These are phyloP conservation scores for Starmerella cellae DNA, from an alignment of 805 yeast species.

Conservation along the genomic window DNA sequence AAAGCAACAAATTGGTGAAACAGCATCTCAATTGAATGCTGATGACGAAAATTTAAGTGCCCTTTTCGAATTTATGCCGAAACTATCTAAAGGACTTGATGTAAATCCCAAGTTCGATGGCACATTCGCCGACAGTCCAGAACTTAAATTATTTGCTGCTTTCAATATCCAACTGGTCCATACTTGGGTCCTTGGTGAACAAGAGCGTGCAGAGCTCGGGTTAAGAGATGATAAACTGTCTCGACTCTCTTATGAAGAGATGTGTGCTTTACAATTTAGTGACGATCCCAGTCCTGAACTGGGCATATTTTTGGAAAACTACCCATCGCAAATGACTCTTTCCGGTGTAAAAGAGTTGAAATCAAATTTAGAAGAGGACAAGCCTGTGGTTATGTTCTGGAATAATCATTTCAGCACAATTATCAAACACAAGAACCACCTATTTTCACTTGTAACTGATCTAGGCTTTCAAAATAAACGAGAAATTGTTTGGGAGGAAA, in stretches of 20 bases:
- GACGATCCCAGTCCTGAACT: slow-evolving; percentile 34
- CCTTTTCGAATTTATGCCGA: slow-evolving; percentile 46
- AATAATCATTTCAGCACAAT: slow-evolving; percentile 81
- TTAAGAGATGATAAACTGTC: slow-evolving; percentile 19
- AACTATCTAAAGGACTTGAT: slow-evolving; percentile 53
- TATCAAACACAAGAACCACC: slow-evolving; percentile 31
- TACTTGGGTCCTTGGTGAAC: slow-evolving; percentile 50
- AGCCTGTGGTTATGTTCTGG: slow-evolving; percentile 63
- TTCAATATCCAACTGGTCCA: slow-evolving; percentile 56
- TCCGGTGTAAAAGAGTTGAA: slow-evolving; percentile 45
- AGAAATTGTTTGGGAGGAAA: slow-evolving; percentile 70
- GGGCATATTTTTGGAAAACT: slow-evolving; percentile 41
- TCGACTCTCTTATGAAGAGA: slow-evolving; percentile 33
- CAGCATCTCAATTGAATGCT: slow-evolving; percentile 19
- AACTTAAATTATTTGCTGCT: slow-evolving; percentile 42
- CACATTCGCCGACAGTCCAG: slow-evolving; percentile 40
- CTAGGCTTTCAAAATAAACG: slow-evolving; percentile 39
- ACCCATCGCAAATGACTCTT: slow-evolving; percentile 64
- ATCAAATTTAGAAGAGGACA: slow-evolving; percentile 36
- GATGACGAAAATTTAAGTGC: slow-evolving; percentile 22
- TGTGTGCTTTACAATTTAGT: slow-evolving; percentile 48
- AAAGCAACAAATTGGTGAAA: slow-evolving; percentile 9
- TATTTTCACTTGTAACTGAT: slow-evolving; percentile 65
- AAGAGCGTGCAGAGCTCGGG: slow-evolving; percentile 28
- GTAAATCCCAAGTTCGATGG: slow-evolving; percentile 63